Evolutionary conservation across 495 filamentous ascomycete species (phyloP).

Genomic region (Mycothermus thermophilus): DNA sequence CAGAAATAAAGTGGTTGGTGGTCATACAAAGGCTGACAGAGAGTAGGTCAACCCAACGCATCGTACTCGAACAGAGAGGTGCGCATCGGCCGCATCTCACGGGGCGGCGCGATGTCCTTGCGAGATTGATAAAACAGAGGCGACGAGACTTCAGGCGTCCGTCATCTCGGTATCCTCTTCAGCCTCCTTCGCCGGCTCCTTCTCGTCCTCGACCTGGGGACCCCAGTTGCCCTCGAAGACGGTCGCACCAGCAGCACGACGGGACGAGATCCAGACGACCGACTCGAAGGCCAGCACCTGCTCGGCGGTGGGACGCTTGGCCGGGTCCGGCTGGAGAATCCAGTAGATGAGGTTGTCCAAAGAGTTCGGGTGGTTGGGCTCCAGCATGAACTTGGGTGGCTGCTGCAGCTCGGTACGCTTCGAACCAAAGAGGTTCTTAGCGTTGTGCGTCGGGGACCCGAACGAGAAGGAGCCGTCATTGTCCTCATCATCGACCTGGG

Average conservation of each 20-base stretch:
- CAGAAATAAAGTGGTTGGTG: too few species aligned
- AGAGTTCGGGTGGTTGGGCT: constrained; percentile 50
- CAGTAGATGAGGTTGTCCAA: constrained; percentile 72
- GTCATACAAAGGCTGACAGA: too few species aligned
- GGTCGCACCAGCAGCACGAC: constrained; percentile 71
- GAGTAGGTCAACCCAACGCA: too few species aligned
- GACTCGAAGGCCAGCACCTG: constrained; percentile 56
- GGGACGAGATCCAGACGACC: constrained; percentile 58
- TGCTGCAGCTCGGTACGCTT: constrained; percentile 52
- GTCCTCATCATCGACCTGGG: constrained; percentile 22
- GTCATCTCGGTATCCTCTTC: constrained; percentile 35
- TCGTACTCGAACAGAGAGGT: too few species aligned
- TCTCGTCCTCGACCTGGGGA: constrained; percentile 29
- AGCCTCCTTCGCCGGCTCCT: constrained; percentile 11
- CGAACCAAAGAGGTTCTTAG: constrained; percentile 33
- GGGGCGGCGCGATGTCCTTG: too few species aligned
- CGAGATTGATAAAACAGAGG: too few species aligned
- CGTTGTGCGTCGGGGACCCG: constrained; percentile 15
- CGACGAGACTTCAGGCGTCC: constrained; percentile 31
- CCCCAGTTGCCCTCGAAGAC: constrained; percentile 95
- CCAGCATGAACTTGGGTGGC: constrained; percentile 76
- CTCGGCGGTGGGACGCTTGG: constrained; percentile 57
- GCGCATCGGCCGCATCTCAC: too few species aligned
- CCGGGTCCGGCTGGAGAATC: constrained; percentile 72
- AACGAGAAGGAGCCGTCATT: constrained; percentile 19